Evolutionary conservation across 2,329 filamentous ascomycete species (phyloP).

Genomic region (Diaporthe caulivora): DNA sequence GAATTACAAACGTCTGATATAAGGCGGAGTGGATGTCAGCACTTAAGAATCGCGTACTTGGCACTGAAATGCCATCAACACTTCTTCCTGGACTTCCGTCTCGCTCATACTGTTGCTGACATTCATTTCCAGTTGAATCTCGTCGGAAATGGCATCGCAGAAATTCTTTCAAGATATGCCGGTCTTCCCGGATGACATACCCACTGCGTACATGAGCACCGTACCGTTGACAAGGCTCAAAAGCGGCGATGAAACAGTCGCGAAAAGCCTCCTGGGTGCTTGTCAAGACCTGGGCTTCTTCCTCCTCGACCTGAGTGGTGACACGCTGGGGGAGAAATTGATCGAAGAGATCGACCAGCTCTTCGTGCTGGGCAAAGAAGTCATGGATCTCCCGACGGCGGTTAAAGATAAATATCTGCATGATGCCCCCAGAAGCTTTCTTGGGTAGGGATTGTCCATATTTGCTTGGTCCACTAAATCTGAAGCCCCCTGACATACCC

Average conservation of each 20-base stretch:
- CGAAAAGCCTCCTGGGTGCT: slow-evolving; percentile 18
- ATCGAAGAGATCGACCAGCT: slow-evolving; percentile 1
- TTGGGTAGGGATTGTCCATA: not conserved
- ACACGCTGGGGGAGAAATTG: slow-evolving; percentile 8
- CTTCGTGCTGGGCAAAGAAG: not conserved
- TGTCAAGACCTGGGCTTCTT: slow-evolving; percentile 42
- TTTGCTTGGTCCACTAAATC: too few relatives aligned
- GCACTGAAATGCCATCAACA: not conserved
- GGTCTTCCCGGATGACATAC: slow-evolving; percentile 41
- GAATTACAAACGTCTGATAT: not conserved
- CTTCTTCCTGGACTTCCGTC: not conserved
- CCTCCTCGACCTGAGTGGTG: slow-evolving; percentile 38
- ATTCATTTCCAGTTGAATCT: accelerated
- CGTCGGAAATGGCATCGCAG: slow-evolving; percentile 24
- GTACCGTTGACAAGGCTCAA: slow-evolving; percentile 32
- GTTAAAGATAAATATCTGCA: slow-evolving; percentile 6
- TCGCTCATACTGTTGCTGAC: too few relatives aligned
- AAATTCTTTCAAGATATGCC: slow-evolving; percentile 37
- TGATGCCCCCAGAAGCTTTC: slow-evolving; percentile 24
- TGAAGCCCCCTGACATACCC: not conserved
- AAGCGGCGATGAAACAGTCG: slow-evolving; percentile 18
- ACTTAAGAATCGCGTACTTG: not conserved
- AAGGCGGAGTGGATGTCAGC: not conserved
- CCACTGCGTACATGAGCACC: slow-evolving; percentile 35
- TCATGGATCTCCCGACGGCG: slow-evolving; percentile 18